phyloP scores from a whole-genome alignment of 2,329 filamentous ascomycete species.

The Lasiodiplodia sp. region DNA sequence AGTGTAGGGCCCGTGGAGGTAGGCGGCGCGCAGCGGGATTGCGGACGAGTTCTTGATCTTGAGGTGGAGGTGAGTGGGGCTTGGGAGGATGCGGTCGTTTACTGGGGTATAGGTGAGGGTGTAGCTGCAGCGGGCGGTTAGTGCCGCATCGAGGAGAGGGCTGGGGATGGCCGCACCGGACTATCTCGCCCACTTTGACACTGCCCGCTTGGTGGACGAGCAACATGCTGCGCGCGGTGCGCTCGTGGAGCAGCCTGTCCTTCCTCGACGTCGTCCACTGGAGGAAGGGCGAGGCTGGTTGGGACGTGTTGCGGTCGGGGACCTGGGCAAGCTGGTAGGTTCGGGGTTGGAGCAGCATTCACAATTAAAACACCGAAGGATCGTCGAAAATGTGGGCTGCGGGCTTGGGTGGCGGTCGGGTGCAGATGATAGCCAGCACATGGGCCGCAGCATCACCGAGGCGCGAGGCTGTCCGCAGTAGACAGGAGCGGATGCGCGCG shows the following conservation, averaged over 20 bases:
- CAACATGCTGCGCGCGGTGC: conserved; percentile 68
- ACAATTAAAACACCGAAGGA: conserved; percentile 26
- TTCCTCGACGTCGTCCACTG: conserved; percentile 43
- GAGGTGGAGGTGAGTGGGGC: conserved; percentile 80
- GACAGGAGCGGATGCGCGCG: conserved; percentile 13
- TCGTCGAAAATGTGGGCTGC: conserved; percentile 19
- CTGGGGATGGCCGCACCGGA: conserved; percentile 67
- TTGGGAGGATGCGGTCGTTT: conserved; percentile 86
- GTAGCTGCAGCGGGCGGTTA: conserved; percentile 55
- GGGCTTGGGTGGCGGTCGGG: conserved; percentile 24
- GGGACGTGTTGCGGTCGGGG: conserved; percentile 42
- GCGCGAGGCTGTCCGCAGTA: not conserved
- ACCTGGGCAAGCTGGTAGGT: conserved; percentile 48
- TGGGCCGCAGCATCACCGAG: conserved; percentile 7
- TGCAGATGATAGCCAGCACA: conserved; percentile 10
- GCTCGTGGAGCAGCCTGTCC: conserved; percentile 43
- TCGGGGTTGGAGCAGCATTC: conserved; percentile 53
- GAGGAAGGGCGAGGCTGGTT: conserved; percentile 44
- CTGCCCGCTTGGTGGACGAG: conserved; percentile 89
- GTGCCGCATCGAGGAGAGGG: not conserved
- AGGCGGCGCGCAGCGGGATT: conserved; percentile 90
- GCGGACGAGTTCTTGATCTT: conserved; percentile 92
- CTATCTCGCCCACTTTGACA: conserved; percentile 92
- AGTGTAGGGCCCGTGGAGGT: conserved; percentile 94
- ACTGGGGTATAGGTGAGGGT: conserved; percentile 92